Evolutionary conservation across 2,329 filamentous ascomycete species (phyloP).

Genomic region (Epicoccum sorghinum): DNA sequence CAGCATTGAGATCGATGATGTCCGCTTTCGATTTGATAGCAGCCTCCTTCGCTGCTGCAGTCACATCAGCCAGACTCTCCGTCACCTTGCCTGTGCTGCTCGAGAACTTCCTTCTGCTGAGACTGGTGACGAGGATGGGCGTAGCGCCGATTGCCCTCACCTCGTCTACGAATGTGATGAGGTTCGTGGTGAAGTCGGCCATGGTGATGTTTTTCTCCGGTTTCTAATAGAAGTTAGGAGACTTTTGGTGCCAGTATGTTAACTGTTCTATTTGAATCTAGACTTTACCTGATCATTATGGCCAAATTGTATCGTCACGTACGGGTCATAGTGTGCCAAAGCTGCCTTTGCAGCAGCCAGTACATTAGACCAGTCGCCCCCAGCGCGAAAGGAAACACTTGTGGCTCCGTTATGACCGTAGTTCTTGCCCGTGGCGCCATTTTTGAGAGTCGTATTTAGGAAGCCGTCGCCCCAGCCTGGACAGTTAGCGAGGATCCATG

Average conservation of each 20-base stretch:
- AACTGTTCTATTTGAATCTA: too few relatives aligned
- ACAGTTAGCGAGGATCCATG: not conserved
- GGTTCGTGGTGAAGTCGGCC: slow-evolving; percentile 56
- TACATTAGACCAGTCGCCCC: slow-evolving; percentile 60
- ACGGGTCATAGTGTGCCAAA: slow-evolving; percentile 50
- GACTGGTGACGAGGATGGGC: slow-evolving; percentile 58
- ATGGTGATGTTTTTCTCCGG: slow-evolving; percentile 51
- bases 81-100: slow-evolving; percentile 47
- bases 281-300: slow-evolving; percentile 63
- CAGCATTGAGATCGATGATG: slow-evolving; percentile 60
- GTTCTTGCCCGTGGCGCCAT: slow-evolving; percentile 60
- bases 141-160: slow-evolving; percentile 37
- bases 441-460: slow-evolving; percentile 53
- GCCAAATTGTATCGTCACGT: slow-evolving; percentile 64
- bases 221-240: too few relatives aligned
- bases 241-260: too few relatives aligned
- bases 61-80: slow-evolving; percentile 55
- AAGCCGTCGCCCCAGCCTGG: slow-evolving; percentile 64
- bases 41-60: slow-evolving; percentile 54
- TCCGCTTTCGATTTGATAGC: slow-evolving; percentile 48
- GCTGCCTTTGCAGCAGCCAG: slow-evolving; percentile 49
- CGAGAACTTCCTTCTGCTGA: slow-evolving; percentile 57
- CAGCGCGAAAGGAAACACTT: slow-evolving; percentile 60
- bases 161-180: slow-evolving; percentile 51
- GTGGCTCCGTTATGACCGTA: slow-evolving; percentile 60